Conservation (phyloP, 768 basidiomycete species). For the Macrocybe gigantea region DNA sequence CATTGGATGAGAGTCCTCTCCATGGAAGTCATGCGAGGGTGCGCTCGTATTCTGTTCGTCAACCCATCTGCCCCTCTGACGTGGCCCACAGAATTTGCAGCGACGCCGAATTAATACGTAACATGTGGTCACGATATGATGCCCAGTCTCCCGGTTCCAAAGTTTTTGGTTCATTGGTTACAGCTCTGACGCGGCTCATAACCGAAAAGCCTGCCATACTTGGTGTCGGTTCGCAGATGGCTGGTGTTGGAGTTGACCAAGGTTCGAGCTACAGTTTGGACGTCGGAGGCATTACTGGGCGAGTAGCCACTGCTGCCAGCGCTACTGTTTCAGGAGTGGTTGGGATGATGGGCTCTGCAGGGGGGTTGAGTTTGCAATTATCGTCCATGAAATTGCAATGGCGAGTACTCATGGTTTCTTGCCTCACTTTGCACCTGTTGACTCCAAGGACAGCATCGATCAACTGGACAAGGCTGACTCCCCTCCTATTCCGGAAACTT, state of each 20-base stretch:
- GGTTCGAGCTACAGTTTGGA: constrained; percentile 53
- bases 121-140: constrained; percentile 78
- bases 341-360: constrained; percentile 73
- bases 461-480: constrained; percentile 97
- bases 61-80: neutral
- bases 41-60: constrained; percentile 6
- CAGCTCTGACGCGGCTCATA: constrained; percentile 78
- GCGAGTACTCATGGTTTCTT: constrained; percentile 34
- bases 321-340: constrained; percentile 81
- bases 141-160: constrained; percentile 55
- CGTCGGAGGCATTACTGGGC: constrained; percentile 67
- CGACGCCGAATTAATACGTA: constrained; percentile 73
- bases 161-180: constrained; percentile 72
- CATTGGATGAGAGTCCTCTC: constrained; percentile 88
- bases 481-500: constrained; percentile 88
- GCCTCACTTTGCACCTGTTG: constrained; percentile 3
- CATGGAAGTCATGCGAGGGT: constrained; percentile 92
- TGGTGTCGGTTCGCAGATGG: constrained; percentile 75
- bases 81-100: constrained; percentile 53
- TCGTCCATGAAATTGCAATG: constrained; percentile 90
- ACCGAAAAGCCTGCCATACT: constrained; percentile 86
- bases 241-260: constrained; percentile 57
- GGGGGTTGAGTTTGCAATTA: constrained; percentile 64
- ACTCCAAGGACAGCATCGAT: constrained; percentile 64
- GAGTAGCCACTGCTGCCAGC: constrained; percentile 78